Percentiles rank a stretch among this genome's conserved stretches.
phyloP scores from a whole-genome alignment of 768 basidiomycete species.

The Leccinum truebloodii region DNA sequence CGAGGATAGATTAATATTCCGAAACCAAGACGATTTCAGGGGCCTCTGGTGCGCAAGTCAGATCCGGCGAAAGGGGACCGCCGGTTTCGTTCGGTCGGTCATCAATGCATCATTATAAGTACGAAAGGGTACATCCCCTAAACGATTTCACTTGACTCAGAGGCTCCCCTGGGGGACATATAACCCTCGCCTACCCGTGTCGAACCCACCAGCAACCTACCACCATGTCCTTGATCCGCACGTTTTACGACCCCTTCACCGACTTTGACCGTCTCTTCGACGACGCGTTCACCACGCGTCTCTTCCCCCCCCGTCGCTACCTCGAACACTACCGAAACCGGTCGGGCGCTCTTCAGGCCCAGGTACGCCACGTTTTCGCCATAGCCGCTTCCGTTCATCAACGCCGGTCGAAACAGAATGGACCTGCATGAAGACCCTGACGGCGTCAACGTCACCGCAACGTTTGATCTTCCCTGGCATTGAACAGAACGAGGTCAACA shows the following conservation, averaged over 20 bases:
- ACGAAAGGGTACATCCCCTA: no score
- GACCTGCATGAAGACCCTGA: constrained; percentile 53
- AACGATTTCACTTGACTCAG: no score
- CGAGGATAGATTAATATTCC: no score
- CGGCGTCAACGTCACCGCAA: constrained; percentile 43
- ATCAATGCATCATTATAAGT: no score
- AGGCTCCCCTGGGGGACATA: no score
- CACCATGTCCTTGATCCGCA: background rate
- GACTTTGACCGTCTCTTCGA: background rate
- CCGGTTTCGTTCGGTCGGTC: no score
- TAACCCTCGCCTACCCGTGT: background rate
- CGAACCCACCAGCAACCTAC: background rate
- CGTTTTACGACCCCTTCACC: background rate
- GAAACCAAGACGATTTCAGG: no score
- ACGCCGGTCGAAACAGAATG: constrained; percentile 39
- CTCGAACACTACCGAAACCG: background rate
- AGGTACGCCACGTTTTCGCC: background rate
- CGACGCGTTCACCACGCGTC: background rate
- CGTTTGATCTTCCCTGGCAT: constrained; percentile 42
- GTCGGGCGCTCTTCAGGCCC: background rate
- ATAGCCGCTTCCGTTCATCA: background rate
- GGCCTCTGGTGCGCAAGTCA: no score
- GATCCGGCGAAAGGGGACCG: no score
- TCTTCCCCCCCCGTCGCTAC: background rate
- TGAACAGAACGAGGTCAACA: constrained; percentile 47